These are phyloP conservation scores for Podochytrium sp. DNA, from an alignment of 192 early-diverging fungal species.

Conservation along the genomic window DNA sequence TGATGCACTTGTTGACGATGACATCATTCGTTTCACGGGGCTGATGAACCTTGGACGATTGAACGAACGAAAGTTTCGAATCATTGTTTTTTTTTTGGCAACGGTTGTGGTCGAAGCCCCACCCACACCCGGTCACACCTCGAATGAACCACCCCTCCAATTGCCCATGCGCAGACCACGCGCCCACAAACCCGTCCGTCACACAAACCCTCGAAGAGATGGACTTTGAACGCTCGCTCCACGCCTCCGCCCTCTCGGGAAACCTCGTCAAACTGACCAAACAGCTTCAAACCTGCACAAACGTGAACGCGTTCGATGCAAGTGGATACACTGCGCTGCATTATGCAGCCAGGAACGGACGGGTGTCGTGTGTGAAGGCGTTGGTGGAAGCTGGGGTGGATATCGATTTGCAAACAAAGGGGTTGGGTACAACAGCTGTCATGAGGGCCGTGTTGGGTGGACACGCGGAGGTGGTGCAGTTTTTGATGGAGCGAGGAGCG, in stretches of 20 bases:
- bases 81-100: too few species aligned
- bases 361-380: not conserved
- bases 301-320: not conserved
- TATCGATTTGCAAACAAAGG: not conserved
- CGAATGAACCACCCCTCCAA: not conserved
- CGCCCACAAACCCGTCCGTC: not conserved
- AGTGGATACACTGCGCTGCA: slow-evolving; percentile 20
- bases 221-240: slow-evolving; percentile 15
- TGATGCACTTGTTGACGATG: too few species aligned
- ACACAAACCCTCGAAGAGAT: slow-evolving; percentile 18
- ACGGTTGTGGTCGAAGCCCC: too few species aligned
- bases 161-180: not conserved
- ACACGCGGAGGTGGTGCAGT: not conserved
- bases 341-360: slow-evolving; percentile 14
- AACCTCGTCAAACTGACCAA: not conserved
- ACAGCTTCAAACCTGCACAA: not conserved
- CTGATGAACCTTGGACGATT: too few species aligned
- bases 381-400: slow-evolving; percentile 4
- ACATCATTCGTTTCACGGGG: too few species aligned
- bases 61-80: too few species aligned
- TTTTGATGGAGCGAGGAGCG: not conserved
- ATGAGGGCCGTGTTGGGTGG: slow-evolving; percentile 19
- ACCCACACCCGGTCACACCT: not conserved
- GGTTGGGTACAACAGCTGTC: slow-evolving; percentile 9
- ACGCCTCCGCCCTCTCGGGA: not conserved